Evolutionary conservation across 177 flowering plant species (phyloP).

Genomic region (Vitis hybrid): DNA sequence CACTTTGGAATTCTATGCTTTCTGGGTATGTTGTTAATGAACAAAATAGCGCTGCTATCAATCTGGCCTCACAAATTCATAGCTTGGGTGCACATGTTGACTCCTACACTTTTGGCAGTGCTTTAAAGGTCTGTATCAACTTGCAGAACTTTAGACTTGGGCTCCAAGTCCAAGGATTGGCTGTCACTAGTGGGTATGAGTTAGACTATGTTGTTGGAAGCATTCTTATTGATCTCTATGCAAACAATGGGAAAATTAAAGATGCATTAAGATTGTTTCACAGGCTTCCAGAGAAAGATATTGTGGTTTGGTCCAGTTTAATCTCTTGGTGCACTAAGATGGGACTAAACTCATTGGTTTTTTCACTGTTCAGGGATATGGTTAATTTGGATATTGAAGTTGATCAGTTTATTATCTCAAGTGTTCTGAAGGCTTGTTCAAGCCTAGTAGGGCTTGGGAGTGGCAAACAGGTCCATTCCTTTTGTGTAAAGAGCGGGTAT

Average conservation of each 20-base stretch:
- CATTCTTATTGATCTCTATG: conserved; percentile 30
- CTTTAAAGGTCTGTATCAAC: conserved; percentile 30
- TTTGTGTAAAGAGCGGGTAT: conserved; percentile 27
- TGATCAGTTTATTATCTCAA: conserved; percentile 26
- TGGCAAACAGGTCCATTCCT: conserved; percentile 35
- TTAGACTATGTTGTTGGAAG: conserved; percentile 30
- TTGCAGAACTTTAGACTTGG: conserved; percentile 25
- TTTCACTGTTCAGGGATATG: conserved; percentile 26
- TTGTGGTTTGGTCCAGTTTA: conserved; percentile 32
- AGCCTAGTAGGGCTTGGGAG: conserved; percentile 24
- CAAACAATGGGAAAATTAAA: conserved; percentile 18
- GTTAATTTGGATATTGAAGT: conserved; percentile 10
- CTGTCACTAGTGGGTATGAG: conserved; percentile 26
- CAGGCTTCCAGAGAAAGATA: conserved; percentile 30
- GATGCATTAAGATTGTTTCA: conserved; percentile 21
- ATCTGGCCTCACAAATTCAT: conserved; percentile 20
- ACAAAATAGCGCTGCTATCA: conserved; percentile 15
- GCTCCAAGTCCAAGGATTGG: conserved; percentile 31
- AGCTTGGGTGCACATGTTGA: conserved; percentile 16
- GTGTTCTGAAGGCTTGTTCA: conserved; percentile 30
- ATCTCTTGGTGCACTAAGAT: conserved; percentile 22
- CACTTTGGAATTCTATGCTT: conserved; percentile 35
- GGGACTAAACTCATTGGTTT: conserved; percentile 17
- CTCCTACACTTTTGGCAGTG: conserved; percentile 24
- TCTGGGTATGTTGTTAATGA: conserved; percentile 27